Percentiles rank a stretch among this genome's conserved stretches.
phyloP scores from a whole-genome alignment of 2,329 filamentous ascomycete genomes.

The Trichoderma sp. region DNA sequence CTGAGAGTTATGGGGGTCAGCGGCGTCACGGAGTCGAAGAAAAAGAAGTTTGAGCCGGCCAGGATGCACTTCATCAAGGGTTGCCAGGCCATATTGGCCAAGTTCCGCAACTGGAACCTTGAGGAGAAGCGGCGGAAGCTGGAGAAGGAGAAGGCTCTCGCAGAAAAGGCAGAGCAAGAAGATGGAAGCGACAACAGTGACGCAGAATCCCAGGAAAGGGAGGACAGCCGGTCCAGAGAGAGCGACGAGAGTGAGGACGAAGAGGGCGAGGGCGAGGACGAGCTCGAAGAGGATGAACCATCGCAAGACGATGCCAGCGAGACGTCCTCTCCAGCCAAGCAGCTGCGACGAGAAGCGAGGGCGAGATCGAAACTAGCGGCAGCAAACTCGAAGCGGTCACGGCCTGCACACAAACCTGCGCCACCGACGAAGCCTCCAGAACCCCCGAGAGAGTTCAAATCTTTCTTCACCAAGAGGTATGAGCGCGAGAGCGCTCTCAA shows the following conservation, averaged over 20 bases:
- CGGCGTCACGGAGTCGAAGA: slow-evolving; percentile 79
- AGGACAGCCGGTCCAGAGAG: slow-evolving; percentile 38
- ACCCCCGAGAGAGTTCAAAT: slow-evolving; percentile 69
- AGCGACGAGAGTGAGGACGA: slow-evolving; percentile 43
- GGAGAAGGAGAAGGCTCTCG: slow-evolving; percentile 65
- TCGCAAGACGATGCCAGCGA: slow-evolving; percentile 62
- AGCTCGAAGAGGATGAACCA: slow-evolving; percentile 30
- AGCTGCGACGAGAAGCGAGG: slow-evolving; percentile 72
- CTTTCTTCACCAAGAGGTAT: slow-evolving; percentile 81
- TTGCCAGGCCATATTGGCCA: slow-evolving; percentile 78
- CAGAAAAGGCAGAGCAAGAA: slow-evolving; percentile 40
- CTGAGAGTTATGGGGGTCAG: slow-evolving; percentile 87
- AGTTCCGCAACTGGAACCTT: slow-evolving; percentile 84
- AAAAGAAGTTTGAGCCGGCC: slow-evolving; percentile 84
- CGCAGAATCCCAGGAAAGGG: slow-evolving; percentile 35
- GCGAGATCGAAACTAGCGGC: slow-evolving; percentile 52
- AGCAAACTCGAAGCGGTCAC: slow-evolving; percentile 40
- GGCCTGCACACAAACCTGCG: slow-evolving; percentile 35
- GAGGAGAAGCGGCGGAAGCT: slow-evolving; percentile 83
- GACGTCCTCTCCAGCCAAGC: slow-evolving; percentile 57
- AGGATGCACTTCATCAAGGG: slow-evolving; percentile 82
- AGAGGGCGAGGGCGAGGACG: slow-evolving; percentile 27
- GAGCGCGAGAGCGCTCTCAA: slow-evolving; percentile 79
- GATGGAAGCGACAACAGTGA: slow-evolving; percentile 41
- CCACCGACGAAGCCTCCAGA: slow-evolving; percentile 41